Conservation (phyloP, 192 early-diverging fungal species). For the Chytriomyces hyalinus region DNA sequence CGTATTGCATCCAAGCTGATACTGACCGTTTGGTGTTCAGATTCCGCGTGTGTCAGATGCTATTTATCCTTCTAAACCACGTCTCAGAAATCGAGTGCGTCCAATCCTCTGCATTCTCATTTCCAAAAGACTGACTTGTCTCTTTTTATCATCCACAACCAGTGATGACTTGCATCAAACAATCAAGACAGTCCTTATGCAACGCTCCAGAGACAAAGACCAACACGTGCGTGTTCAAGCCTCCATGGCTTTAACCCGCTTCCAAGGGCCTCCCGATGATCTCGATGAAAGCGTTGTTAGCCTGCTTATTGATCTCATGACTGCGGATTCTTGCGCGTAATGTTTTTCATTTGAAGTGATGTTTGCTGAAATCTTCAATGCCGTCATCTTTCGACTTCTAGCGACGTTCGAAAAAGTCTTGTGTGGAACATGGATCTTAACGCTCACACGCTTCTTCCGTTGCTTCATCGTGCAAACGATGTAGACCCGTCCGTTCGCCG, state of each 20-base stretch:
- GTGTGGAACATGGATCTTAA: conserved; percentile 33
- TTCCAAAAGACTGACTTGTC: background rate
- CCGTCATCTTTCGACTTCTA: conserved; percentile 1
- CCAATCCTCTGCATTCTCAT: background rate
- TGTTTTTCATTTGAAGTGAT: conserved; percentile 9
- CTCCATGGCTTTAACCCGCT: conserved; percentile 23
- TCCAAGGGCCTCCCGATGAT: conserved; percentile 37
- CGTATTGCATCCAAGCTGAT: too few species aligned
- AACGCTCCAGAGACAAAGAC: conserved; percentile 34
- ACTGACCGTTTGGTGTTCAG: background rate
- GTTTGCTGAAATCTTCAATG: background rate
- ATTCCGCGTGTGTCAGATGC: conserved; percentile 29
- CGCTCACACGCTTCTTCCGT: conserved; percentile 5
- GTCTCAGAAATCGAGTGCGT: conserved; percentile 31
- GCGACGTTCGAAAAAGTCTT: conserved; percentile 32
- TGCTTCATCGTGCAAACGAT: conserved; percentile 34
- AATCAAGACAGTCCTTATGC: conserved; percentile 22
- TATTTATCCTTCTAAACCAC: conserved; percentile 29
- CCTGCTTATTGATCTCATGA: conserved; percentile 28
- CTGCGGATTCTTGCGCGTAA: conserved; percentile 27
- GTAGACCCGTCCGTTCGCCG: conserved; percentile 32
- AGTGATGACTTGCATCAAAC: conserved; percentile 29
- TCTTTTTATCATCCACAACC: background rate
- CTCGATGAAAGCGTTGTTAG: conserved; percentile 26
- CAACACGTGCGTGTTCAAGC: conserved; percentile 30